Evolutionary conservation across 2,329 filamentous ascomycete species (phyloP).

Genomic region (Lomentospora prolificans): DNA sequence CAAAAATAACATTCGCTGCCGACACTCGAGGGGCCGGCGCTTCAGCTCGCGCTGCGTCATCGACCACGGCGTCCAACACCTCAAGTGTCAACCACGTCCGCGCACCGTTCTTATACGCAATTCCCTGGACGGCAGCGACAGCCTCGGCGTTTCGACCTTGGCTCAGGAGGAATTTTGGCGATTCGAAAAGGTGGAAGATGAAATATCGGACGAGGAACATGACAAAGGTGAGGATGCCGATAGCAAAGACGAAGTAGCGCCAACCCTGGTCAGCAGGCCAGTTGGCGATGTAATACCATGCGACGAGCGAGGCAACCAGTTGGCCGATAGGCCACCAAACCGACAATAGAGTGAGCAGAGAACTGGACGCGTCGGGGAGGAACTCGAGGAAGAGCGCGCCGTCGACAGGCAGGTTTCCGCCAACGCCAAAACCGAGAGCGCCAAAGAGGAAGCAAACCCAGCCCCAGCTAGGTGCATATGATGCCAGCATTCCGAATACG

Average conservation of each 20-base stretch:
- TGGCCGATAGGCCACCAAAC: slow-evolving; percentile 84
- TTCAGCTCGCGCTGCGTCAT: slow-evolving; percentile 15
- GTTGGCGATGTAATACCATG: slow-evolving; percentile 66
- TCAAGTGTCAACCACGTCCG: slow-evolving; percentile 72
- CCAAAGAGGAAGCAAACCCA: slow-evolving; percentile 50
- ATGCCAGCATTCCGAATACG: slow-evolving; percentile 62
- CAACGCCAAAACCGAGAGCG: slow-evolving; percentile 57
- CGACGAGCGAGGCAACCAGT: slow-evolving; percentile 59
- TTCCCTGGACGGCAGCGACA: slow-evolving; percentile 68
- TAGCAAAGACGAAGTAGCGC: slow-evolving; percentile 62
- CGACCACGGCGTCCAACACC: slow-evolving; percentile 47
- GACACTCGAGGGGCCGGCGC: background rate
- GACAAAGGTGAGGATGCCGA: slow-evolving; percentile 61
- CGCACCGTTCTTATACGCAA: slow-evolving; percentile 60
- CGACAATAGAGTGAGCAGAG: slow-evolving; percentile 68
- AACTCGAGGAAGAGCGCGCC: slow-evolving; percentile 78
- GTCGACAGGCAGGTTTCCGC: slow-evolving; percentile 70
- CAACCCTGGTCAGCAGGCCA: slow-evolving; percentile 63
- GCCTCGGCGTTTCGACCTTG: slow-evolving; percentile 69
- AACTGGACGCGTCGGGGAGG: slow-evolving; percentile 62
- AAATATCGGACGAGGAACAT: slow-evolving; percentile 76
- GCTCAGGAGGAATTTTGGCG: slow-evolving; percentile 72
- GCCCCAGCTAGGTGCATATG: slow-evolving; percentile 59
- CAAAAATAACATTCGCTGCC: slow-evolving; percentile 33
- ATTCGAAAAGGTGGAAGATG: slow-evolving; percentile 73